Evolutionary conservation across 2,329 filamentous ascomycete species (phyloP), one percentile per base, ranked within the genome.

Genomic region (Aspergillus quadrilineatus): DNA sequence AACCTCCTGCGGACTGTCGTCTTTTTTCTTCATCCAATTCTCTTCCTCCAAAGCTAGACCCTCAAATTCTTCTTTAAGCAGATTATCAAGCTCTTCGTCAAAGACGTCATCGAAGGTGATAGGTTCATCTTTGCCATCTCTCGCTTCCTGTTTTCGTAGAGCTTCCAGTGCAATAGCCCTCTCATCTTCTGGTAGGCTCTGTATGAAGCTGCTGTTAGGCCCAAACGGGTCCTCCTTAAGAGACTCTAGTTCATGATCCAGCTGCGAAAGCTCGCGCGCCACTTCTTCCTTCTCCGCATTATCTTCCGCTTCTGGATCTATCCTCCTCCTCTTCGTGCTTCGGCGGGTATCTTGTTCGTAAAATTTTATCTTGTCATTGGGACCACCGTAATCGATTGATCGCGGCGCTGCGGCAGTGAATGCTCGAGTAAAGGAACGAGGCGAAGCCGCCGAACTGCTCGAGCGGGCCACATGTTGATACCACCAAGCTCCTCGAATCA

Each of bases 141-240:
- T 69, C 7, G 66, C 69, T n/a, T 75, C 73, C 58, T 74, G 71
- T 65, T 75, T 71, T 15, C 67, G 68, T 28, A 79, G 61, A n/a
- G 74, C 76, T 57, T 77, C 73, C 14, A 77, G 64, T 9, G 75
- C 71, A 59, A 73, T 70, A 42, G 68, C 67, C 56, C 75, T 68
- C 39, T 79, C 74, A 14, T 76, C 64, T 48, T 77, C 71, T 1
- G 76, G 72, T 29, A 79, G 61, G 15, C 66, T 64, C 54, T 67
- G 69, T 58, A 79, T 78, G 44, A 79, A 79, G 15, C 69, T 66
- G 58, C 77, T 74, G 56, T 77, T 72, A 12, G 74, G 74, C 28
- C 68, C 68, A 57, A 75, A 79, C 10, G 76, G 77, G 2, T 75
- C 77, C 57, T 76, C 69, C 57, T 71, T 69, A 53, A 78, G 47